A percentile compares a stretch with the other conserved stretches of the same genome.
These are phyloP conservation scores for Kazachstania kunashirensis DNA, from an alignment of 805 yeast species.

Conservation along the genomic window DNA sequence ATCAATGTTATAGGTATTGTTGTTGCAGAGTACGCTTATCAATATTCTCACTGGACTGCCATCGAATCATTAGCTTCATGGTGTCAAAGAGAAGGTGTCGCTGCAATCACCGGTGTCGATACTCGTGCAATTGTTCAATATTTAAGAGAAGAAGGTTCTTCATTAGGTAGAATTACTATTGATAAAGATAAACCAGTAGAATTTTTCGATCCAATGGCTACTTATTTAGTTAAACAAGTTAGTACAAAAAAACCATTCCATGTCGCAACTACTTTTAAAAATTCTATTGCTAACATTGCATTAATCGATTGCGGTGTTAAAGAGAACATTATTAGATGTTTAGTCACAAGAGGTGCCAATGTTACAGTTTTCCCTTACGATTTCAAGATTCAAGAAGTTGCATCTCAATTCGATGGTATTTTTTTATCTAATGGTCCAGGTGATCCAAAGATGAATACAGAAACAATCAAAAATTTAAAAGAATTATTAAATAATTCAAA, in stretches of 20 bases:
- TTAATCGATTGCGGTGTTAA: slow-evolving; percentile 97
- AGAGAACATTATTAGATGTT: slow-evolving; percentile 90
- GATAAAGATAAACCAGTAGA: slow-evolving; percentile 41
- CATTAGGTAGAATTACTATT: slow-evolving; percentile 78
- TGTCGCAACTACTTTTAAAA: slow-evolving; percentile 52
- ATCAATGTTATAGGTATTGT: slow-evolving; percentile 94
- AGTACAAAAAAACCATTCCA: slow-evolving; percentile 94
- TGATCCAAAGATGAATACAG: slow-evolving; percentile 84
- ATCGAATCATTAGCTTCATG: slow-evolving; percentile 90
- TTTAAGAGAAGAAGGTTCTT: slow-evolving; percentile 93
- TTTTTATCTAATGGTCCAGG: slow-evolving; percentile 97
- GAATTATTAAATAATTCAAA: slow-evolving; percentile 50
- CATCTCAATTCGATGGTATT: slow-evolving; percentile 86
- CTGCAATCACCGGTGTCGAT: slow-evolving; percentile 94
- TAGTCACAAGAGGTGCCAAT: slow-evolving; percentile 91
- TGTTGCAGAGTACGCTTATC: slow-evolving; percentile 89
- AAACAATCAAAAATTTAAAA: slow-evolving; percentile 66
- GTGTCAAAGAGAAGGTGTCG: slow-evolving; percentile 95
- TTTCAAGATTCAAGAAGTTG: slow-evolving; percentile 85
- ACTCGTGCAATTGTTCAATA: slow-evolving; percentile 89
- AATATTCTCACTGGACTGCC: slow-evolving; percentile 99
- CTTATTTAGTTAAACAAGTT: slow-evolving; percentile 85
- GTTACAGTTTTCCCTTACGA: slow-evolving; percentile 95
- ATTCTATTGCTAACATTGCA: slow-evolving; percentile 54
- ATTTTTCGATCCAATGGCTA: slow-evolving; percentile 80